Evolutionary conservation across 495 filamentous ascomycete genomes (phyloP).

Genomic region (Penicillium cosmopolitanum): DNA sequence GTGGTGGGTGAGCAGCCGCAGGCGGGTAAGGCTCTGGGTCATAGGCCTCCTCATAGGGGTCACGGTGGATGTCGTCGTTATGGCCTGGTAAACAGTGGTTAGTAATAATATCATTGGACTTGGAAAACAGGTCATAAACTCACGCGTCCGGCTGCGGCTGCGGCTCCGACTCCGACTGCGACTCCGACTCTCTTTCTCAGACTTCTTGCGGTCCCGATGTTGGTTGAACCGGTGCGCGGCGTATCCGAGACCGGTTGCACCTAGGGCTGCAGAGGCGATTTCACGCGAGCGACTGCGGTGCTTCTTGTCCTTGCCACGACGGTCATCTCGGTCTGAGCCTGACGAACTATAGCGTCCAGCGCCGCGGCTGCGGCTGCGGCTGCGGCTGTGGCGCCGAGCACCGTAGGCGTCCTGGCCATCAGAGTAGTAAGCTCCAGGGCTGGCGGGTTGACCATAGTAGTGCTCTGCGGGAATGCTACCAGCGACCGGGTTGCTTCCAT

Average conservation of each 20-base stretch:
- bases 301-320: constrained; percentile 47
- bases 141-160: constrained; percentile 10
- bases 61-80: constrained; percentile 39
- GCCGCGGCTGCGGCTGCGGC: constrained; percentile 30
- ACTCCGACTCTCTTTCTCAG: constrained; percentile 36
- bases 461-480: constrained; percentile 52
- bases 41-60: constrained; percentile 49
- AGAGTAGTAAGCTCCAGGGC: constrained; percentile 45
- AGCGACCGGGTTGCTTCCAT: constrained; percentile 69
- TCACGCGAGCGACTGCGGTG: constrained; percentile 66
- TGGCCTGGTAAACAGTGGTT: constrained; percentile 30
- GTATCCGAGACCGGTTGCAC: constrained; percentile 73
- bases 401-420: constrained; percentile 39
- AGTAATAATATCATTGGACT: background rate
- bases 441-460: constrained; percentile 52
- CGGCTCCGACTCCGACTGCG: constrained; percentile 1
- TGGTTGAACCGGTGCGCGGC: constrained; percentile 71
- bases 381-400: constrained; percentile 20
- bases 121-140: constrained; percentile 12
- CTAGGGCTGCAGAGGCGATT: constrained; percentile 69
- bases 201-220: constrained; percentile 63
- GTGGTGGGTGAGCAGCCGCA: constrained; percentile 19
- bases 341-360: constrained; percentile 27
- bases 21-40: constrained; percentile 46
- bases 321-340: constrained; percentile 7